Percentiles rank a stretch among this genome's conserved stretches.
These are phyloP conservation scores for Podospora pseudopauciseta DNA, from an alignment of 495 filamentous ascomycete genomes.

Conservation along the genomic window DNA sequence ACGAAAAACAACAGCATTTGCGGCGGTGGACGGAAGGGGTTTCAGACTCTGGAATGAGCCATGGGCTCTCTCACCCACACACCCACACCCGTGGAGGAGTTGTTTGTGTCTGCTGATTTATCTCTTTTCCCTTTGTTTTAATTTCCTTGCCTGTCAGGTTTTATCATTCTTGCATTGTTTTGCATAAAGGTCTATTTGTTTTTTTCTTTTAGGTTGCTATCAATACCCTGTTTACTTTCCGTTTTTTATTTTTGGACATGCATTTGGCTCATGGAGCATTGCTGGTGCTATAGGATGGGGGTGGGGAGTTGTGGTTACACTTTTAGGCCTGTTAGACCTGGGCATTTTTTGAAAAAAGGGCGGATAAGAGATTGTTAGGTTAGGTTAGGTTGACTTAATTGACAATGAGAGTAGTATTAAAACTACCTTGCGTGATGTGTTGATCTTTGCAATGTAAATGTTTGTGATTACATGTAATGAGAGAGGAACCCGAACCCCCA, in stretches of 20 bases:
- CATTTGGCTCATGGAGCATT: background rate
- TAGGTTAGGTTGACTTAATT: background rate
- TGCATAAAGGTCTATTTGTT: background rate
- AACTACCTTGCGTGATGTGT: background rate
- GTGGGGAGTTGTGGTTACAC: background rate
- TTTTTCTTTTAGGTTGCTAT: background rate
- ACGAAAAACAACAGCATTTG: background rate
- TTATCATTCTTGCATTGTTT: conserved; percentile 2
- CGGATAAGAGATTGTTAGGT: background rate
- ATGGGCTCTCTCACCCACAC: background rate
- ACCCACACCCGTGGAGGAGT: background rate
- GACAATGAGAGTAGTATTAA: background rate
- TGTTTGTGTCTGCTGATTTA: background rate
- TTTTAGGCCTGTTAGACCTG: background rate
- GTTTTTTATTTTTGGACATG: background rate
- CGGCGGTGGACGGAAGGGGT: background rate
- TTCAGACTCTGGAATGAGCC: background rate
- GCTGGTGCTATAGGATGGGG: too few relatives aligned
- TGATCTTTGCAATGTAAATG: background rate
- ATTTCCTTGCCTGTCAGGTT: background rate
- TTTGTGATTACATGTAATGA: background rate
- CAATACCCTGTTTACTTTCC: background rate
- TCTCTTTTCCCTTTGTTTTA: background rate
- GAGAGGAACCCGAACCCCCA: too few relatives aligned
- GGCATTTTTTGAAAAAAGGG: background rate